Evolutionary conservation across 805 yeast species (phyloP).

Genomic region (Ogataea pilisensis): DNA sequence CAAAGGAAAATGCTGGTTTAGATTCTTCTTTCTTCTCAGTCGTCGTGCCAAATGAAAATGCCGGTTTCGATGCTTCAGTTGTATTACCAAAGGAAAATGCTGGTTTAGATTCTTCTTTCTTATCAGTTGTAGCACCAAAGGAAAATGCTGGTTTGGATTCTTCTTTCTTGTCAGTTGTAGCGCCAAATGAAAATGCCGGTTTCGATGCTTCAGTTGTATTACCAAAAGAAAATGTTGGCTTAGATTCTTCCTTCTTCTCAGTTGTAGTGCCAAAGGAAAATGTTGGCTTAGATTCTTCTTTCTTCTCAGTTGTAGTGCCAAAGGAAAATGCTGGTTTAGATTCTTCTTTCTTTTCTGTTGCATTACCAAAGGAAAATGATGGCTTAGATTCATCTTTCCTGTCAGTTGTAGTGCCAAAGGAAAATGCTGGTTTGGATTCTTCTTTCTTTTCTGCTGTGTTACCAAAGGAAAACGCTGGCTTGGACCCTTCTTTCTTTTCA

Average conservation of each 20-base stretch:
- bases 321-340: conserved; percentile 3
- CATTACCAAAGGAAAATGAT: conserved; percentile 6
- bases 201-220: not conserved
- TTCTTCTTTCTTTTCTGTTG: conserved; percentile 1
- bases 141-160: not conserved
- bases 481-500: too few species aligned
- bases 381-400: conserved; percentile 1
- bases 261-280: conserved; percentile 6
- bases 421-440: conserved; percentile 6
- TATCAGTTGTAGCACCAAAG: conserved; percentile 4
- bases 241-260: conserved; percentile 3
- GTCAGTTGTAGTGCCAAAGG: conserved; percentile 8
- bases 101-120: conserved; percentile 1
- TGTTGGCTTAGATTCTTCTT: conserved; percentile 4
- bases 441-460: too few species aligned
- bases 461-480: too few species aligned
- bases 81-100: conserved; percentile 5
- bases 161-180: not conserved
- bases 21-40: not conserved
- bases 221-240: conserved; percentile 5
- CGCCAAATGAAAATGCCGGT: conserved; percentile 8
- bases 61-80: conserved; percentile 5
- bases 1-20: not conserved
- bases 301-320: not conserved
- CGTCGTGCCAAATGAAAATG: conserved; percentile 4